A percentile compares a stretch with the other conserved stretches of the same genome.
Conservation (phyloP, 1,284 basidiomycete species). For the Bjerkandera adusta region DNA sequence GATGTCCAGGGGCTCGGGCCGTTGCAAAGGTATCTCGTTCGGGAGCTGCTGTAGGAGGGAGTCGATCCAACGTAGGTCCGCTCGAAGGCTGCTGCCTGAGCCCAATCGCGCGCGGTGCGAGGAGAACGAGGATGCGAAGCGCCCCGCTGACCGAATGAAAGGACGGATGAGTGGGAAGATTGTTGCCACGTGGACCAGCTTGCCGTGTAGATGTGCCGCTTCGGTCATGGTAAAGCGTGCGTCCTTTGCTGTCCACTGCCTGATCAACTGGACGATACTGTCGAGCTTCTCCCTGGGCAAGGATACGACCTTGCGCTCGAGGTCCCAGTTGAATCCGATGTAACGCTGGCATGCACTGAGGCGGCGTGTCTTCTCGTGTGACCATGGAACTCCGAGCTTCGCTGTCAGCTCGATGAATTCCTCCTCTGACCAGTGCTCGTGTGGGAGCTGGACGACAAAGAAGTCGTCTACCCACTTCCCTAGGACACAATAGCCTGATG, state of each 20-base stretch:
- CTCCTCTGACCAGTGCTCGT: constrained; percentile 25
- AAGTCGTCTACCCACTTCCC: constrained; percentile 45
- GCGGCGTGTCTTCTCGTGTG: constrained; percentile 23
- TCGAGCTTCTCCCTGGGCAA: constrained; percentile 30
- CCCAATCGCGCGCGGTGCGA: constrained; percentile 15
- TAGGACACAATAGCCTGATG: constrained; percentile 22
- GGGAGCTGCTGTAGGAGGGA: constrained; percentile 21
- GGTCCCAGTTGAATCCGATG: constrained; percentile 39
- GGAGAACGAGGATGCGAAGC: constrained; percentile 23
- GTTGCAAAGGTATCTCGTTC: constrained; percentile 21
- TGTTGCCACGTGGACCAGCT: constrained; percentile 32
- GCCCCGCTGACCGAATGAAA: constrained; percentile 24
- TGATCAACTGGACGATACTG: constrained; percentile 12
- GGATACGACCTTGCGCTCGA: constrained; percentile 23
- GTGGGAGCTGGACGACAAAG: constrained; percentile 29
- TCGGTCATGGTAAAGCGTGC: constrained; percentile 22
- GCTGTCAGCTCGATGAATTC: constrained; percentile 30
- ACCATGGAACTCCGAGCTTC: constrained; percentile 33
- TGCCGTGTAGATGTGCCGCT: constrained; percentile 33
- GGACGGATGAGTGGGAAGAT: constrained; percentile 33
- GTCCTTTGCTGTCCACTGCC: constrained; percentile 17
- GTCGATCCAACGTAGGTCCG: constrained; percentile 25
- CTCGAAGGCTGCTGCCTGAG: constrained; percentile 8
- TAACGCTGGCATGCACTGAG: constrained; percentile 28
- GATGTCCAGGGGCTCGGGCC: constrained; percentile 23